A percentile compares a stretch with the other conserved stretches of the same genome.
These are phyloP conservation scores for Botrytis tulipae DNA, from an alignment of 2,329 filamentous ascomycete genomes.

Conservation along the genomic window DNA sequence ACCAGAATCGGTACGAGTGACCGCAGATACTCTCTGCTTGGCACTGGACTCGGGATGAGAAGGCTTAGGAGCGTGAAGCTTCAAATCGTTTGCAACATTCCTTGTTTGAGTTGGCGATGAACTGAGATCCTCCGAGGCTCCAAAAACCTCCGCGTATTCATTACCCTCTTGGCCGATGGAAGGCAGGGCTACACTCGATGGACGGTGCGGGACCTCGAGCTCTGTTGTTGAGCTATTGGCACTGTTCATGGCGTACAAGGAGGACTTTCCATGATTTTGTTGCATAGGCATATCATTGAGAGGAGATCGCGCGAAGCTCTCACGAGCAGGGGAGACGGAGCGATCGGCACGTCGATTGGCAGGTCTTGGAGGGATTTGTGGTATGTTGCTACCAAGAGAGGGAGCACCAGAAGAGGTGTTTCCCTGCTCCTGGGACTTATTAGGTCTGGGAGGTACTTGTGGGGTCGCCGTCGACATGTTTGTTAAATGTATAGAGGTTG, in stretches of 20 bases:
- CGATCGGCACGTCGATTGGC: slow-evolving; percentile 63
- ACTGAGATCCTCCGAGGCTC: slow-evolving; percentile 48
- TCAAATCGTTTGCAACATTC: slow-evolving; percentile 75
- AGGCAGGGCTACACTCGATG: slow-evolving; percentile 75
- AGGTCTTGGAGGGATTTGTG: slow-evolving; percentile 78
- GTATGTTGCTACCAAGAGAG: slow-evolving; percentile 48
- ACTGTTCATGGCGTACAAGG: slow-evolving; percentile 41
- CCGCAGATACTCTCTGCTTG: slow-evolving; percentile 76
- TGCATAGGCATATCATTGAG: slow-evolving; percentile 67
- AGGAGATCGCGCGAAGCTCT: slow-evolving; percentile 81
- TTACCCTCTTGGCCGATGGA: slow-evolving; percentile 85
- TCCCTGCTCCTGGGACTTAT: slow-evolving; percentile 48
- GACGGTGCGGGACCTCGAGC: slow-evolving; percentile 51
- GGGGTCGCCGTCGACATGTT: slow-evolving; percentile 38
- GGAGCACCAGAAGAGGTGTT: slow-evolving; percentile 40
- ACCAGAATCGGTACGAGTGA: slow-evolving; percentile 89
- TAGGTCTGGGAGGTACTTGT: slow-evolving; percentile 61
- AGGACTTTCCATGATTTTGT: slow-evolving; percentile 39
- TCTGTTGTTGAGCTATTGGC: slow-evolving; percentile 42
- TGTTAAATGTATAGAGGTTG: neutral
- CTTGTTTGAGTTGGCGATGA: slow-evolving; percentile 69
- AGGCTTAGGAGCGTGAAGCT: slow-evolving; percentile 85
- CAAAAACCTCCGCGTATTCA: slow-evolving; percentile 71
- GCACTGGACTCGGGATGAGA: slow-evolving; percentile 79
- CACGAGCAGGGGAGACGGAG: slow-evolving; percentile 72